Percentiles rank a stretch among this genome's conserved stretches.
These are phyloP conservation scores for Plasmodium vinckei DNA, from an alignment of 169 alveolate genomes.

Conservation along the genomic window DNA sequence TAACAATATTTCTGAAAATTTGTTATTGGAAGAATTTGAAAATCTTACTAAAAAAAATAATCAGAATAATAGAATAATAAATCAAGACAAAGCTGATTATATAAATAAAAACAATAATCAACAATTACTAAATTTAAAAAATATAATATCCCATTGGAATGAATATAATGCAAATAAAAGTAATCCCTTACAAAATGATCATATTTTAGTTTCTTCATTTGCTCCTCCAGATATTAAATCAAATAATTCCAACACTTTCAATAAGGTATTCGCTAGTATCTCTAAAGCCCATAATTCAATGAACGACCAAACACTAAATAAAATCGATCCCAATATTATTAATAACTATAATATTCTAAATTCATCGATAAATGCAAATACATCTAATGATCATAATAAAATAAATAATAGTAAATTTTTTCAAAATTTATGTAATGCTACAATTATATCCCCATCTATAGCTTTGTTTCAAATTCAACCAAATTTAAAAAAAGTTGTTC, in stretches of 20 bases:
- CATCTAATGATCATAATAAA: not conserved
- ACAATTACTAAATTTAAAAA: slow-evolving; percentile 15
- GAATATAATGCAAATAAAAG: slow-evolving; percentile 13
- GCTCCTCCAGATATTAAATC: slow-evolving; percentile 68
- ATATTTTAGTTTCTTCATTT: slow-evolving; percentile 64
- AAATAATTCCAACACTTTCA: slow-evolving; percentile 60
- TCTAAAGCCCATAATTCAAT: not conserved
- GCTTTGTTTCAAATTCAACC: slow-evolving; percentile 92
- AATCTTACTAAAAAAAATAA: slow-evolving; percentile 10
- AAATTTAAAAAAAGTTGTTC: slow-evolving; percentile 90
- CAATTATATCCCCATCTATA: slow-evolving; percentile 90
- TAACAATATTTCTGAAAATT: not conserved
- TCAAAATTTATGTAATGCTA: slow-evolving; percentile 77
- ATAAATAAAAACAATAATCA: slow-evolving; percentile 22
- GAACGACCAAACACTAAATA: slow-evolving; percentile 9
- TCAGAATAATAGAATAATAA: slow-evolving; percentile 11
- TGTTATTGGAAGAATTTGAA: slow-evolving; percentile 23
- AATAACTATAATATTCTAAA: slow-evolving; percentile 23
- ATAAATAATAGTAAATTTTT: slow-evolving; percentile 57
- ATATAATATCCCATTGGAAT: slow-evolving; percentile 56
- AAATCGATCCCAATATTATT: slow-evolving; percentile 1
- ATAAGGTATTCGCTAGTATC: slow-evolving; percentile 19
- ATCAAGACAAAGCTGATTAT: slow-evolving; percentile 43
- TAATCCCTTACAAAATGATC: slow-evolving; percentile 65
- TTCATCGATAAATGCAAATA: not conserved